Base-by-base conservation (phyloP, 176 grass and related monocot genomes). In the Saccharum officinarum region DNA sequence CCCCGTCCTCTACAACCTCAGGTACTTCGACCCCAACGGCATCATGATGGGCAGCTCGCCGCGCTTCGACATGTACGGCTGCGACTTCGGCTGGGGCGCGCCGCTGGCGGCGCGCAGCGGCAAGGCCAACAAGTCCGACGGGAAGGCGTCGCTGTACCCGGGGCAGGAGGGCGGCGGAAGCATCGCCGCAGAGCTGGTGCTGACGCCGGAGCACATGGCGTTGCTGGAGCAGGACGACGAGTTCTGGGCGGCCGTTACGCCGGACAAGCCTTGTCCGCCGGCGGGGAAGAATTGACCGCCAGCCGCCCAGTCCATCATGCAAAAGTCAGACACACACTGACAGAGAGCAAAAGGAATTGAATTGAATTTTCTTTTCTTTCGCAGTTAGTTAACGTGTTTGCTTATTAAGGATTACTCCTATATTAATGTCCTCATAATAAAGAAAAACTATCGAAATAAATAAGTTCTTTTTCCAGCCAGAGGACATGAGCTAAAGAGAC, bases 21-120 rank as follows among this genome's bases (percentile, higher is more conserved):
- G 68, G 62, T 49, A 8, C 40, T 86, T 91, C 45, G 87, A 88
- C 33, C 44, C 41, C 6, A 6, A 11, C 15, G 72, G 68, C 71
- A 47, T 92, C 26, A 76, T 90, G 87, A 61, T 94, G 34, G 85
- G 87, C 10, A 90, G 94, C 87, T 97, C 94, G 25, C 89, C 94
- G 30, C 65, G 94, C 39, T 97, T 97, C 64, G 72, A 88, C 28
- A 75, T 92, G 75, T 97, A 87, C 78, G 89, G 82, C 1, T 94
- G 92, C 88, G 85, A 97, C 46, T 94, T 97, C 12, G 94, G 89
- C 14, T 97, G 80, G 94, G 94, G 92, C 9, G 1, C 22, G 18
- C 55, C 89, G 3, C 59, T 92, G 63, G 94, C 94, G 8, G 75
- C 60, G 22, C 81, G 92, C 36, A 94, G 94, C 66, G 92, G 94